These are phyloP conservation scores for Cicer pinnatifidum DNA, from an alignment of 306 rosid genomes.

Conservation along the genomic window DNA sequence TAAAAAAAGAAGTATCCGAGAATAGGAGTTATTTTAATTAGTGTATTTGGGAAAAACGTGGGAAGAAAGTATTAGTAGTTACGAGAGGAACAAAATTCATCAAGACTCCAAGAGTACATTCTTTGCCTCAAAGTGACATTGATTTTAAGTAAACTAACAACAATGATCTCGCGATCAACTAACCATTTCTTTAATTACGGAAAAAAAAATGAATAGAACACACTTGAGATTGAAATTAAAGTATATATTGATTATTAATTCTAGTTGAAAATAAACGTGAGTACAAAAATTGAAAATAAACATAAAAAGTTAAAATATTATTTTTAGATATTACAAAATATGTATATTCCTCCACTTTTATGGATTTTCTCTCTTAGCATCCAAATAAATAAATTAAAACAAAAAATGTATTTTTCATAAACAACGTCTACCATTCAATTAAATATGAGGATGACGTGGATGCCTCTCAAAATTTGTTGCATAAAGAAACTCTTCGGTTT, in stretches of 20 bases:
- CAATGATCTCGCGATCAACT: background rate
- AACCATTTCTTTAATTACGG: background rate
- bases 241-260: background rate
- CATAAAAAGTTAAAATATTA: background rate
- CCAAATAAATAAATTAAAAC: no score
- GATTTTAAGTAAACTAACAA: background rate
- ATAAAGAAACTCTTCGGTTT: no score
- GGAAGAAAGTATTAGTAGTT: background rate
- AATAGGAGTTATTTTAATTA: background rate
- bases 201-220: background rate
- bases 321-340: background rate
- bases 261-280: background rate
- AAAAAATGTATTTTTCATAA: no score
- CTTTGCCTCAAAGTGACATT: conserved; percentile 7
- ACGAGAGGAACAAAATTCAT: background rate
- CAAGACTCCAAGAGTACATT: conserved; percentile 13
- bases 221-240: background rate
- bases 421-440: no score
- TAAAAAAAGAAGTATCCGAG: no score
- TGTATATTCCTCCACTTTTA: background rate
- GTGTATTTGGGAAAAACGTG: background rate
- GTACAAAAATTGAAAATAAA: no score
- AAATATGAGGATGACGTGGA: no score
- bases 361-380: no score
- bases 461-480: no score